Percentiles rank a stretch among this genome's conserved stretches.
phyloP scores from a whole-genome alignment of 495 filamentous ascomycete genomes.

The Talaromyces borbonicus region DNA sequence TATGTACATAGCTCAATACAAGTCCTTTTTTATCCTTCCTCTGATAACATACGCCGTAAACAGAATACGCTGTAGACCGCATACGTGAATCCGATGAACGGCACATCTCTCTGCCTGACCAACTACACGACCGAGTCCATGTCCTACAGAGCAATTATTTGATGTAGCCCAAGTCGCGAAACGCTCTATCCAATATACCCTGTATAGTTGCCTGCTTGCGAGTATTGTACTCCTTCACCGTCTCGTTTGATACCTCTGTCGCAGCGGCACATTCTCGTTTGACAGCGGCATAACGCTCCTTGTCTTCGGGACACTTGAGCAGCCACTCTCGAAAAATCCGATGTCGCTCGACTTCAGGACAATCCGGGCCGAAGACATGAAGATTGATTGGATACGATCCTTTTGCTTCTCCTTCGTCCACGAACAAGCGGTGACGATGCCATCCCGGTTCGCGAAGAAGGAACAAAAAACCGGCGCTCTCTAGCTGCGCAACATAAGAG shows the following conservation, averaged over 20 bases:
- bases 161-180: slow-evolving; percentile 22
- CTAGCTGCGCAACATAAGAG: slow-evolving; percentile 32
- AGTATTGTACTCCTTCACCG: slow-evolving; percentile 25
- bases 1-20: neutral
- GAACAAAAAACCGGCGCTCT: slow-evolving; percentile 33
- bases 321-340: slow-evolving; percentile 41
- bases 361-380: slow-evolving; percentile 38
- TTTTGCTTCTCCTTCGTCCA: slow-evolving; percentile 12
- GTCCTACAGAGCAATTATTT: too few species aligned
- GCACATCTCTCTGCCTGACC: too few species aligned
- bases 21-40: too few species aligned
- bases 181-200: slow-evolving; percentile 30
- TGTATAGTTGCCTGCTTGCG: slow-evolving; percentile 30
- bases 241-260: slow-evolving; percentile 21
- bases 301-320: slow-evolving; percentile 22
- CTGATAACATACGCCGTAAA: too few species aligned
- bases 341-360: slow-evolving; percentile 30
- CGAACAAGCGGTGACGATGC: slow-evolving; percentile 39
- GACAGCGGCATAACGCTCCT: slow-evolving; percentile 24
- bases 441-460: slow-evolving; percentile 35
- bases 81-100: too few species aligned
- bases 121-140: too few species aligned
- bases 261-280: slow-evolving; percentile 28
- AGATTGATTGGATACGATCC: slow-evolving; percentile 27
- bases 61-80: too few species aligned